Base-by-base conservation (phyloP, 495 filamentous ascomycete genomes). In the Hypoxylon cercidicola region DNA sequence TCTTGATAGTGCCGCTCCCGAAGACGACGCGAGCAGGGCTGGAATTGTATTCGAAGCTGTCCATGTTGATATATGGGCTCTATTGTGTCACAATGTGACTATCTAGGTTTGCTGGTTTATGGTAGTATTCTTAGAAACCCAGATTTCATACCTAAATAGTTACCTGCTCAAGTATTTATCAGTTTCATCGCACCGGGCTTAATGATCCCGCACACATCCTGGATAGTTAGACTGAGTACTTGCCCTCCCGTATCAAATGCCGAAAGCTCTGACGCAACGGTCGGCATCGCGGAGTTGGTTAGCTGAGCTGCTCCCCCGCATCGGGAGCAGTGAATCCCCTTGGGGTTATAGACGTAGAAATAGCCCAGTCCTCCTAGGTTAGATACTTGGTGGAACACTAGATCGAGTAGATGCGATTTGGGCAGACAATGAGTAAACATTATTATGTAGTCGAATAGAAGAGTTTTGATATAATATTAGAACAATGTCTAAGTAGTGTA, bases 1-100 rank as follows among this genome's bases (percentile, higher is more conserved):
- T 84, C 55, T 84, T 77, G 34, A 89, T 71, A 16, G 85, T 87
- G 34, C 85, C 86, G 64, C 78, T 82, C 69, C 87, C 87, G 64
- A 89, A 90, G 68, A 89, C 75, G 54, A 89, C 81, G 4, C 87
- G 83, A 56, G 80, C 79, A 15, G 86, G 84, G 69, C 83, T 85
- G 23, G 82, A 64, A 51, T 80, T 86, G 76, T 88, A 89, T 61
- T 85, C 86, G 71, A 89, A 89, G 18, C 79, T 74, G 28, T 88
- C 80, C 87, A 89, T 87, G 51, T 50, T 75, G 71, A 16, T 37
- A 41, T 49, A 20, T 16, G 10, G 30, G 15, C 7, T 34, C 15
- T 30, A n/a, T 25, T 25, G 23, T 25, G 5, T 25, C 5, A 25
- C 23, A n/a, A n/a, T n/a, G n/a, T n/a, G n/a, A n/a, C n/a, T n/a